Evolutionary conservation across 352 stramenopile genomes (phyloP), one percentile per base, ranked within the genome.

Genomic region (Phytophthora sansomeana): DNA sequence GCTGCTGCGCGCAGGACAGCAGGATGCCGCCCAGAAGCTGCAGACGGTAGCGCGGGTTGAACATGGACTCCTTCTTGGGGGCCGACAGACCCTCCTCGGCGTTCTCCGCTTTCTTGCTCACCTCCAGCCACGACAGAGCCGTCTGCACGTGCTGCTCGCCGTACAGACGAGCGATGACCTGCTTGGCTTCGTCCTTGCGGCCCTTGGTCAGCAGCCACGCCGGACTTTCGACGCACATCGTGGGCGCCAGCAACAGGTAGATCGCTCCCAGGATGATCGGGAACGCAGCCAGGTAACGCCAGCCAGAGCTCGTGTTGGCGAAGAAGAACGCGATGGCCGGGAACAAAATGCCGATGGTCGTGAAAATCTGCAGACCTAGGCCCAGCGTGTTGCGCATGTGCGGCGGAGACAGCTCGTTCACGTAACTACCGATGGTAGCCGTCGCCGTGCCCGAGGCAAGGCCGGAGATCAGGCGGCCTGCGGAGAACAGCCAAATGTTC

Each of bases 261-360:
- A 75, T 13, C 0, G 17, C 57, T 26, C 19, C 42, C n/a, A 32
- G n/a, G 14, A 48, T 28, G 26, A 48, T 7, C 1, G 39, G 14
- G 39, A 46, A 52, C 44, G 8, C 44, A 35, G 67, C 62, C 11
- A 53, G 19, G 46, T 42, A 55, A 4, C 26, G 6, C 78, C 78
- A 87, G 33, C 72, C 74, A n/a, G 46, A 57, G 44, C 59, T 65
- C n/a, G 76, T 78, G 69, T 80, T 68, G 28, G 65, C 66, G 50
- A 81, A 75, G 65, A 80, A 85, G 66, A 85, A 83, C 17, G 72
- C 69, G 24, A 68, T 65, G 4, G 44, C 63, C 63, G 54, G 65
- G 35, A 51, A 61, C 38, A 51, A 14, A 42, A 51, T 52, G 17
- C 29, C 53, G 28, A 41, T 41, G 35, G 35, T 51, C 14, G 26